Evolutionary conservation across 257 asterid genomes (phyloP).

Genomic region (Eucommia ulmoides): DNA sequence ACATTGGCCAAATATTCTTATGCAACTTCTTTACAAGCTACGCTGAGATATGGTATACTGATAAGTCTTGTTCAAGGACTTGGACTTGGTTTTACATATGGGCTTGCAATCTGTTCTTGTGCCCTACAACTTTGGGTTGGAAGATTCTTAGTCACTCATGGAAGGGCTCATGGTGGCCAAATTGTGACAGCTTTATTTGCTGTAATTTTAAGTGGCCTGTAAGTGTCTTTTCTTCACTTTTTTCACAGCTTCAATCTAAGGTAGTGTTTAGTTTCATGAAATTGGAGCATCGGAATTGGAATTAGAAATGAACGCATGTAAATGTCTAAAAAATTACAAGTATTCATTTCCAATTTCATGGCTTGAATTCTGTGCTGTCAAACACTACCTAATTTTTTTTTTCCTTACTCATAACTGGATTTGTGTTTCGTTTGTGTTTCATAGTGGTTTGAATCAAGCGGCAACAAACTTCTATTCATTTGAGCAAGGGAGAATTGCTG

Average conservation of each 20-base stretch:
- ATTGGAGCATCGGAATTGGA: too few relatives aligned
- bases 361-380: too few relatives aligned
- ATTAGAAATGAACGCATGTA: too few relatives aligned
- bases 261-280: too few relatives aligned
- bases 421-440: slow-evolving; percentile 12
- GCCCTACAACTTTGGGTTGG: slow-evolving; percentile 99
- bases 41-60: slow-evolving; percentile 93
- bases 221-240: slow-evolving; percentile 28
- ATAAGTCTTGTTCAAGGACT: slow-evolving; percentile 99
- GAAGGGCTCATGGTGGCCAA: slow-evolving; percentile 91
- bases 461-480: slow-evolving; percentile 85
- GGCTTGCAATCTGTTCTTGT: slow-evolving; percentile 99
- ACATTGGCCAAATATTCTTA: slow-evolving; percentile 95
- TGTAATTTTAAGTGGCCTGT: slow-evolving; percentile 99
- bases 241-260: slow-evolving; percentile 9
- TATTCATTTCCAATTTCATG: too few relatives aligned
- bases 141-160: slow-evolving; percentile 62
- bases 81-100: slow-evolving; percentile 99
- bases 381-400: too few relatives aligned
- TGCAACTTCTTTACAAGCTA: slow-evolving; percentile 98
- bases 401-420: too few relatives aligned
- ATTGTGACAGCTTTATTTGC: slow-evolving; percentile 86
- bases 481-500: slow-evolving; percentile 3
- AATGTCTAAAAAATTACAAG: too few relatives aligned
- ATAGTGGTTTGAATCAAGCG: slow-evolving; percentile 97